These are phyloP conservation scores for Rhizopogon vulgaris DNA, from an alignment of 768 basidiomycete genomes.

Conservation along the genomic window DNA sequence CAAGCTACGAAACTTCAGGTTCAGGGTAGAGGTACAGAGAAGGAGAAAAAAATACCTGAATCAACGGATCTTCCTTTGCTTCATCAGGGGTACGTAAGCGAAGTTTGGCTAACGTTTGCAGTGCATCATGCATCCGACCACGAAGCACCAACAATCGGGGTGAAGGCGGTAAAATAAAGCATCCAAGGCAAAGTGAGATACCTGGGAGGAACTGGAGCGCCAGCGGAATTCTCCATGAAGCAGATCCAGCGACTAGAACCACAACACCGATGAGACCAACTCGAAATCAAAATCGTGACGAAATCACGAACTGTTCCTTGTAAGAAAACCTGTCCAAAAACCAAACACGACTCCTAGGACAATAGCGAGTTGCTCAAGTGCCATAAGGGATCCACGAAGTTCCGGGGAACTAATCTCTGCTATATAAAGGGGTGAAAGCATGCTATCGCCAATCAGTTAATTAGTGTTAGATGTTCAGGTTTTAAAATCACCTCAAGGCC, in stretches of 20 bases:
- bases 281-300: background rate
- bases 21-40: background rate
- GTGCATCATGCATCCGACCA: conserved; percentile 53
- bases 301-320: conserved; percentile 47
- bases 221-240: conserved; percentile 76
- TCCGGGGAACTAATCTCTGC: conserved; percentile 82
- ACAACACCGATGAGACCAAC: background rate
- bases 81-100: conserved; percentile 44
- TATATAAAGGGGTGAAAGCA: conserved; percentile 78
- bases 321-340: conserved; percentile 78
- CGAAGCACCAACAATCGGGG: conserved; percentile 42
- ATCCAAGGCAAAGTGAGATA: conserved; percentile 55
- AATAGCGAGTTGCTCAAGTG: conserved; percentile 76
- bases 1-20: conserved; percentile 39
- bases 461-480: background rate
- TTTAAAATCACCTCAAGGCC: conserved; percentile 45
- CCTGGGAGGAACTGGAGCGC: conserved; percentile 69
- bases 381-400: conserved; percentile 70
- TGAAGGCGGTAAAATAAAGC: conserved; percentile 42
- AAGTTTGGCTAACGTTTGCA: conserved; percentile 44
- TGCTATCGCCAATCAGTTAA: conserved; percentile 35
- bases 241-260: conserved; percentile 47
- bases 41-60: conserved; percentile 32
- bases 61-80: conserved; percentile 40
- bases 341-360: conserved; percentile 78